A percentile compares a stretch with the other conserved stretches of the same genome.
These are phyloP conservation scores for Hypomontagnella submonticulosa DNA, from an alignment of 495 filamentous ascomycete genomes.

Conservation along the genomic window DNA sequence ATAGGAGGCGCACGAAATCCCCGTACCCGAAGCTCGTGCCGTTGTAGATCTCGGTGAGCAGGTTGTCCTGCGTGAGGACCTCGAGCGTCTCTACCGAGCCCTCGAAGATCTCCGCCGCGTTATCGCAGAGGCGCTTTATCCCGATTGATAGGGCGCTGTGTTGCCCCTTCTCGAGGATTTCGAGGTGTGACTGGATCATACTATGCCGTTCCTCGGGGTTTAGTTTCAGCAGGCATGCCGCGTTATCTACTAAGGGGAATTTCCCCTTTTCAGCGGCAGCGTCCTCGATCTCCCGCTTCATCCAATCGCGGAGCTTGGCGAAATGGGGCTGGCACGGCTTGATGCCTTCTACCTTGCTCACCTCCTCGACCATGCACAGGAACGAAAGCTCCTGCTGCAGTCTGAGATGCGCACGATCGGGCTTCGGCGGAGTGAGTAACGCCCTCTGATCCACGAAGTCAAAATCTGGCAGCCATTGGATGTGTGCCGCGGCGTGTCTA, in stretches of 20 bases:
- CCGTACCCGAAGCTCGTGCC: constrained; percentile 39
- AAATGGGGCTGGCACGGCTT: constrained; percentile 45
- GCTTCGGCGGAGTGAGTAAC: constrained; percentile 32
- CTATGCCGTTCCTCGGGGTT: constrained; percentile 9
- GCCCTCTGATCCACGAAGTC: constrained; percentile 46
- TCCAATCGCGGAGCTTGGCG: constrained; percentile 48
- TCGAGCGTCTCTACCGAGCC: constrained; percentile 48
- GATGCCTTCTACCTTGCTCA: constrained; percentile 29
- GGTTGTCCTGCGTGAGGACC: constrained; percentile 47
- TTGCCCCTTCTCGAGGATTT: constrained; percentile 28
- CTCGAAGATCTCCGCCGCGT: constrained; percentile 43
- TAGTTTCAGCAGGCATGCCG: constrained; percentile 22
- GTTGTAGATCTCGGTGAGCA: constrained; percentile 50
- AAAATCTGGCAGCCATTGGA: constrained; percentile 51
- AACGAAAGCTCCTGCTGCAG: constrained; percentile 45
- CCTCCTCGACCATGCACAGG: constrained; percentile 47
- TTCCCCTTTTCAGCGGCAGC: constrained; percentile 22
- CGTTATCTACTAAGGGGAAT: constrained; percentile 40
- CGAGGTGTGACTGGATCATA: constrained; percentile 32
- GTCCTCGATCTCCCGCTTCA: constrained; percentile 34
- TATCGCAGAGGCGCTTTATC: constrained; percentile 45
- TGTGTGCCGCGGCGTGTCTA: constrained; percentile 45
- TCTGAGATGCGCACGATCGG: constrained; percentile 20
- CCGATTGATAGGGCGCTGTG: constrained; percentile 36
- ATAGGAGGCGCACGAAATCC: constrained; percentile 41